Conservation (phyloP, 176 grass and related monocot species). For the Dactylis glomerata region DNA sequence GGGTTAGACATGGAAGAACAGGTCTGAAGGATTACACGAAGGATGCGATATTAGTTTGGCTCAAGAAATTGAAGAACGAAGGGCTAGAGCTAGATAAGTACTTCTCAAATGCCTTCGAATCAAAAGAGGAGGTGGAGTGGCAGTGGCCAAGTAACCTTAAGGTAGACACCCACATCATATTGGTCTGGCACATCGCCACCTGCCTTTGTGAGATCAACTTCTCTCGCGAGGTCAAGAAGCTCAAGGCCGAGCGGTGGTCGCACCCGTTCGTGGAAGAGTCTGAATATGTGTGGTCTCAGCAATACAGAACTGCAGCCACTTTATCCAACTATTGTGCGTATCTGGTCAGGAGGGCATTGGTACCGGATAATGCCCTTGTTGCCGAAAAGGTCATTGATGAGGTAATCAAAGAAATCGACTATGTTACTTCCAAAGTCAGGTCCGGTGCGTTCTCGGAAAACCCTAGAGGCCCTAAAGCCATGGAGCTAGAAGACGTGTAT, state of each 20-base stretch:
- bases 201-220: slow-evolving; percentile 16
- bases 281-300: not conserved
- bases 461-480: not conserved
- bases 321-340: slow-evolving; percentile 29
- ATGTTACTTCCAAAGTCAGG: not conserved
- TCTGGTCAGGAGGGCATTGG: not conserved
- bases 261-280: not conserved
- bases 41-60: not conserved
- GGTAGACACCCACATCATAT: slow-evolving; percentile 23
- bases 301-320: not conserved
- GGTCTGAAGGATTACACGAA: not conserved
- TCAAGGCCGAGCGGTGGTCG: not conserved
- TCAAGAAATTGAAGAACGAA: not conserved
- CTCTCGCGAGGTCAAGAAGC: not conserved
- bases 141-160: not conserved
- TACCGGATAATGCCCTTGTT: not conserved
- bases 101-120: not conserved
- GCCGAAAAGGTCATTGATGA: not conserved
- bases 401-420: not conserved
- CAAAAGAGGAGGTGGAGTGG: not conserved
- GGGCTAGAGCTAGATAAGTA: not conserved
- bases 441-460: not conserved
- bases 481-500: not conserved
- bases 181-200: slow-evolving; percentile 33
- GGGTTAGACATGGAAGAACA: fast-evolving